phyloP scores from a whole-genome alignment of 495 filamentous ascomycete genomes.

The Chaetomium cochliodes region DNA sequence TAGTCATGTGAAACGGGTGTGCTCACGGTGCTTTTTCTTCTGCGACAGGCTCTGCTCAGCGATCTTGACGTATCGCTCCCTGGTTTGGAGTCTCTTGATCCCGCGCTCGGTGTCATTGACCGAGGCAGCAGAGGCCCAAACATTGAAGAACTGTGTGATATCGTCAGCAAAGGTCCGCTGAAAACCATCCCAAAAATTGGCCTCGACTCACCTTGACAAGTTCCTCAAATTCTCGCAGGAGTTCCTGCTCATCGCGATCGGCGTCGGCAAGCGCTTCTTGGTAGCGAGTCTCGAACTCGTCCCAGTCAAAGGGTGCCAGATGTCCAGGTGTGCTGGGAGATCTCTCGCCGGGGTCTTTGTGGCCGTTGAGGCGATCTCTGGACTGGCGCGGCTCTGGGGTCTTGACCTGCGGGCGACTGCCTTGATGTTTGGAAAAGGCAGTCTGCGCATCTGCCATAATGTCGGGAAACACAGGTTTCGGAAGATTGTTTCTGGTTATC shows the following conservation, averaged over 20 bases:
- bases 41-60: slow-evolving; percentile 64
- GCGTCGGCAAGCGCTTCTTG: slow-evolving; percentile 58
- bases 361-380: slow-evolving; percentile 32
- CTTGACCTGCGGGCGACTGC: slow-evolving; percentile 29
- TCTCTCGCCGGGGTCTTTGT: slow-evolving; percentile 26
- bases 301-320: slow-evolving; percentile 60
- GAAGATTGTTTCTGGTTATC: slow-evolving; percentile 10
- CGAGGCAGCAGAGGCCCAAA: slow-evolving; percentile 66
- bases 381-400: slow-evolving; percentile 39
- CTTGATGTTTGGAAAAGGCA: slow-evolving; percentile 20
- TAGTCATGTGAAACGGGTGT: background rate
- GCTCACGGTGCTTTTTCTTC: slow-evolving; percentile 73
- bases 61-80: slow-evolving; percentile 68
- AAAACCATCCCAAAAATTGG: background rate
- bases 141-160: slow-evolving; percentile 61
- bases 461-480: slow-evolving; percentile 17
- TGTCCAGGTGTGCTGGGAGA: slow-evolving; percentile 48
- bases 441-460: slow-evolving; percentile 27
- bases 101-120: slow-evolving; percentile 69
- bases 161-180: slow-evolving; percentile 7
- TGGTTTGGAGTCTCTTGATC: slow-evolving; percentile 72
- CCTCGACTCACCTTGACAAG: slow-evolving; percentile 56
- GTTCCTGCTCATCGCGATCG: slow-evolving; percentile 56
- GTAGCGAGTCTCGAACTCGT: slow-evolving; percentile 64
- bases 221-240: slow-evolving; percentile 62